Conservation (phyloP, 768 basidiomycete species). For the Cubamyces lactineus region DNA sequence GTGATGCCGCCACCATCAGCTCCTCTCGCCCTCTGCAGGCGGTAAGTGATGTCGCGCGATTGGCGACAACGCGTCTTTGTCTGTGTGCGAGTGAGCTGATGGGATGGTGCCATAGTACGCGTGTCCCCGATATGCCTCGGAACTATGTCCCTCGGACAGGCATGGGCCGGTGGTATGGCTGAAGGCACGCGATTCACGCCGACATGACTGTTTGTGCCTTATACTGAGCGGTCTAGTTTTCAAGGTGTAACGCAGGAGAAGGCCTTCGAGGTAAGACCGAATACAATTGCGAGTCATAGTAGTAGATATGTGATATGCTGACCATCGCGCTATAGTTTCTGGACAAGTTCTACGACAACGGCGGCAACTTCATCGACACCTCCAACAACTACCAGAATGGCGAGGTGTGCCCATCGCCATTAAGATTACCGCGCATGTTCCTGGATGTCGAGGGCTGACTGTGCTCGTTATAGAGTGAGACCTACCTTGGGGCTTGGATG, state of each 20-base stretch:
- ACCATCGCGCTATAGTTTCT: slow-evolving; percentile 36
- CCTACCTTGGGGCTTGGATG: slow-evolving; percentile 47
- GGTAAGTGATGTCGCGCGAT: background rate
- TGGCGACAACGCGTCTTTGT: background rate
- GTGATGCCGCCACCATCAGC: background rate
- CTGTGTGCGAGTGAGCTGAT: background rate
- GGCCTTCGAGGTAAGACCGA: background rate
- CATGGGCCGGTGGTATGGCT: background rate
- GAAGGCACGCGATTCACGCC: background rate
- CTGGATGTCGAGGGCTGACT: slow-evolving; percentile 15
- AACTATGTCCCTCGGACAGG: slow-evolving; percentile 4
- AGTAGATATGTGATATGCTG: too few species aligned
- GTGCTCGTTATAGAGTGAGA: slow-evolving; percentile 34
- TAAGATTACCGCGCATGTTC: slow-evolving; percentile 10
- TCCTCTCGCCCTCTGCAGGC: slow-evolving; percentile 8
- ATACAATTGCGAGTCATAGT: too few species aligned
- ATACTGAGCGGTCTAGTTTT: too few species aligned
- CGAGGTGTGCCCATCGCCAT: background rate
- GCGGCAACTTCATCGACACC: slow-evolving; percentile 54
- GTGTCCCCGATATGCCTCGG: slow-evolving; percentile 17
- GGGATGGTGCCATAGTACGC: background rate
- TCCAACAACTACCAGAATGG: slow-evolving; percentile 37
- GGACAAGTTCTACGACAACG: slow-evolving; percentile 46
- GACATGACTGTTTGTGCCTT: background rate
- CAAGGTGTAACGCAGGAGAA: background rate